Evolutionary conservation across 2,329 filamentous ascomycete genomes (phyloP), one percentile per base, ranked within the genome.

Genomic region (Rugonectria rugulosa): DNA sequence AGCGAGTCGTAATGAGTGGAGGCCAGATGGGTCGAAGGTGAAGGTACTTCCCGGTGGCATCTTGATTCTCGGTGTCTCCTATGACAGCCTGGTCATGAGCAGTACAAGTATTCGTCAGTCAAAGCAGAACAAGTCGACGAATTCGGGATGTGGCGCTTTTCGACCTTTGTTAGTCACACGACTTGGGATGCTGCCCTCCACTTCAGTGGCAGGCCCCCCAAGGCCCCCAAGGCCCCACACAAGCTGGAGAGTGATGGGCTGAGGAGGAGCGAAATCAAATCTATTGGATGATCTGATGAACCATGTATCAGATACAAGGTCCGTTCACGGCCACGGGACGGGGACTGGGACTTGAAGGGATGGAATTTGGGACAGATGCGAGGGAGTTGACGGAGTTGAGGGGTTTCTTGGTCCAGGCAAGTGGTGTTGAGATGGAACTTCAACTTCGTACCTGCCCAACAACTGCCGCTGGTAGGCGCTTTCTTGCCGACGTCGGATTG

Each of bases 131-230:
- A 32, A 38, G 40, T 23, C 8, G 37, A 40, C 37, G 29, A 43
- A 26, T 32, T 41, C 36, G 37, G 47, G 38, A 34, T 36, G 47
- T 51, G 47, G 47, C 38, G 38, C 23, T 51, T 29, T 23, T 31
- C 20, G 38, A 26, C 21, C 19, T n/a, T n/a, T n/a, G n/a, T n/a
- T 38, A 43, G 47, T 51, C 40, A 44, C 48, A 51, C 48, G 48
- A 51, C 48, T 34, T 36, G 48, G 24, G 29, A 37, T 36, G 29
- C 47, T 23, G 20, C 37, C 19, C 36, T 19, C n/a, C n/a, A n/a
- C n/a, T n/a, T n/a, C n/a, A n/a, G n/a, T n/a, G n/a, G n/a, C 43
- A 17, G 20, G 32, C 34, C 32, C 23, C 15, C 48, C 31, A 24
- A 19, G 32, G 19, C 29, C 47, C 38, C 20, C 36, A 10, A 21